Evolutionary conservation across 345 rosid genomes (phyloP).

Genomic region (Citrus maxima): DNA sequence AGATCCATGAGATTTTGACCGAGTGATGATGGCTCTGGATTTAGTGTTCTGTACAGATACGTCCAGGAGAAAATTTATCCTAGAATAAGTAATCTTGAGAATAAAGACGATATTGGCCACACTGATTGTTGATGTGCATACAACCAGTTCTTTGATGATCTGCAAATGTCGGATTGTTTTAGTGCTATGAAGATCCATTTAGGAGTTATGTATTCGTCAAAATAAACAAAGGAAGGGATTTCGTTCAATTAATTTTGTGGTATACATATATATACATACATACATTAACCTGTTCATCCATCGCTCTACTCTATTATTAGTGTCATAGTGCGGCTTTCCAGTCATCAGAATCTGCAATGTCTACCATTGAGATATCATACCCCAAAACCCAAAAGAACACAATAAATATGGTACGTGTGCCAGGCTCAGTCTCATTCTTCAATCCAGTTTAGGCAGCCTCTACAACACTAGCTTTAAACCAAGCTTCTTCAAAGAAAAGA

Average conservation of each 20-base stretch:
- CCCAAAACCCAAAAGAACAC: too few relatives aligned
- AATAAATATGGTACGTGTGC: background rate
- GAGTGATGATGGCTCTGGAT: slow-evolving; percentile 23
- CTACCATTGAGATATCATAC: background rate
- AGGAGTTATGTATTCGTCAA: too few relatives aligned
- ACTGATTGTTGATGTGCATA: too few relatives aligned
- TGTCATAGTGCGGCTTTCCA: background rate
- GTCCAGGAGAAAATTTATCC: background rate
- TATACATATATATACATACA: too few relatives aligned
- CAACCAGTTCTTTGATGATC: background rate
- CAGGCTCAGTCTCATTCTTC: background rate
- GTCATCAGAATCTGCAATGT: background rate
- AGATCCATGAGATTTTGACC: slow-evolving; percentile 50
- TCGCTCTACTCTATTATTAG: too few relatives aligned
- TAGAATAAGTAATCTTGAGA: background rate
- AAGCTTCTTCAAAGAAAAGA: background rate
- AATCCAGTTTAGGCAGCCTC: background rate
- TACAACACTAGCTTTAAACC: background rate
- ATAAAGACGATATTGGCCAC: background rate
- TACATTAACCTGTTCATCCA: too few relatives aligned
- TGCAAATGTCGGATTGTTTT: background rate
- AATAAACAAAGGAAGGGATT: too few relatives aligned
- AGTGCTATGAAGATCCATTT: too few relatives aligned
- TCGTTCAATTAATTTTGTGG: too few relatives aligned
- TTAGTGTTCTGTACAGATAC: background rate